Evolutionary conservation across 306 rosid genomes (phyloP).

Genomic region (Gynostemma pentaphyllum): DNA sequence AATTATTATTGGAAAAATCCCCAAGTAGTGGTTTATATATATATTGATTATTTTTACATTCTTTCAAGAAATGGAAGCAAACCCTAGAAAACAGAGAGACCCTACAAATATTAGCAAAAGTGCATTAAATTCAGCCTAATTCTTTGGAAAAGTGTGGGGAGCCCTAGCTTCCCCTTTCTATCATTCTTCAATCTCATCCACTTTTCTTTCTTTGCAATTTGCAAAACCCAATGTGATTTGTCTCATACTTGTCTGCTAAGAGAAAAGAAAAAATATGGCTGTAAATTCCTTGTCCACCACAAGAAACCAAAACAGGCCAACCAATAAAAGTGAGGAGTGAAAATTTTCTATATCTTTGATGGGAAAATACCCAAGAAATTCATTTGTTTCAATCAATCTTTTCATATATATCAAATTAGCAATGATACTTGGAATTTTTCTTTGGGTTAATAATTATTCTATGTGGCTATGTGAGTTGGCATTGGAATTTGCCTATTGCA

Average conservation of each 20-base stretch:
- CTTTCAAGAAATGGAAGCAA: background rate
- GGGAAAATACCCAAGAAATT: slow-evolving; percentile 18
- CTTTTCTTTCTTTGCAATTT: slow-evolving; percentile 22
- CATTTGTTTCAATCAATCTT: slow-evolving; percentile 25
- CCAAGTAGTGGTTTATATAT: background rate
- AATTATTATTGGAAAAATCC: background rate
- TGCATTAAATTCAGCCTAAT: slow-evolving; percentile 12
- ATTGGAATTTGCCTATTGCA: background rate
- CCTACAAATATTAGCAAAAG: slow-evolving; percentile 16
- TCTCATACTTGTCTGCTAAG: slow-evolving; percentile 21
- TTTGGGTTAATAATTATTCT: background rate
- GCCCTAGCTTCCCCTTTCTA: too few relatives aligned
- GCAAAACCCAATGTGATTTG: slow-evolving; percentile 13
- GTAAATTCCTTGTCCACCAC: slow-evolving; percentile 15
- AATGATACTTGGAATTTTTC: background rate
- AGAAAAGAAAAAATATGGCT: slow-evolving; percentile 4
- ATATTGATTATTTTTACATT: background rate
- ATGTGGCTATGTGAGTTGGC: background rate
- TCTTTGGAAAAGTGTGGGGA: background rate
- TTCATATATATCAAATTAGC: slow-evolving; percentile 26
- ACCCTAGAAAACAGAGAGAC: slow-evolving; percentile 12
- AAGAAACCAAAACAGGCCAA: slow-evolving; percentile 17
- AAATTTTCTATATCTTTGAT: background rate
- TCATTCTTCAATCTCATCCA: slow-evolving; percentile 11
- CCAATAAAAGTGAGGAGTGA: slow-evolving; percentile 7